Conservation (phyloP, 1,139 yeast genomes). For the Debaryomyces subglobosus region DNA sequence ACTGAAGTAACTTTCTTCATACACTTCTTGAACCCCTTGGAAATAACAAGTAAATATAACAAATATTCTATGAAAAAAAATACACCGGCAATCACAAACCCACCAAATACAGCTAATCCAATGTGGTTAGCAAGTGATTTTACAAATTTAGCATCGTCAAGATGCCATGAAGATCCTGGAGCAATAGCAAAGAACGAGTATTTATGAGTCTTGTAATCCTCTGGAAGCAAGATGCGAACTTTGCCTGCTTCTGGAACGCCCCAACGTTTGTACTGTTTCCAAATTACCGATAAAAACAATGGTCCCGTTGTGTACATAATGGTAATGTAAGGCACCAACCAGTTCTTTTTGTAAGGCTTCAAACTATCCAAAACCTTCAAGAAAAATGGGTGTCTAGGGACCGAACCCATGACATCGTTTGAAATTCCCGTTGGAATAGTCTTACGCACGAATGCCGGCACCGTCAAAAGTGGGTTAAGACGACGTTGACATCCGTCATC, state of each 20-base stretch:
- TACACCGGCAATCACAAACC: conserved; percentile 59
- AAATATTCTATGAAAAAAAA: conserved; percentile 66
- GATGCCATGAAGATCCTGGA: conserved; percentile 87
- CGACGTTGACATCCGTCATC: conserved; percentile 84
- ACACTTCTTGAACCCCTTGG: conserved; percentile 33
- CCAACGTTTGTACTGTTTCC: conserved; percentile 88
- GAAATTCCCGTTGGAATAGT: conserved; percentile 91
- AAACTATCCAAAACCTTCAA: conserved; percentile 67
- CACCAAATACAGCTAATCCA: conserved; percentile 66
- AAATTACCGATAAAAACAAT: conserved; percentile 76
- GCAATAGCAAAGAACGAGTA: conserved; percentile 71
- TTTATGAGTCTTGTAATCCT: conserved; percentile 62
- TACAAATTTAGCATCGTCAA: conserved; percentile 79
- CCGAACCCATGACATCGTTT: conserved; percentile 90
- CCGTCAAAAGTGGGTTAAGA: conserved; percentile 77
- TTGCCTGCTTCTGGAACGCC: conserved; percentile 63
- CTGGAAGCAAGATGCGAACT: conserved; percentile 71
- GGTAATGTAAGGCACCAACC: conserved; percentile 85
- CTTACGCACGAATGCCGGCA: conserved; percentile 84
- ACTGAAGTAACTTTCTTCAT: conserved; percentile 18
- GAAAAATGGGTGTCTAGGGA: conserved; percentile 87
- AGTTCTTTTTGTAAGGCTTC: conserved; percentile 64
- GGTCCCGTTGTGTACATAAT: conserved; percentile 97
- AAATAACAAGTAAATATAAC: conserved; percentile 51
- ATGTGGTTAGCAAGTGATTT: conserved; percentile 73